Evolutionary conservation across 371 early-diverging fungal genomes (phyloP), one percentile per base, ranked within the genome.

Genomic region (Mucor velutinosus): DNA sequence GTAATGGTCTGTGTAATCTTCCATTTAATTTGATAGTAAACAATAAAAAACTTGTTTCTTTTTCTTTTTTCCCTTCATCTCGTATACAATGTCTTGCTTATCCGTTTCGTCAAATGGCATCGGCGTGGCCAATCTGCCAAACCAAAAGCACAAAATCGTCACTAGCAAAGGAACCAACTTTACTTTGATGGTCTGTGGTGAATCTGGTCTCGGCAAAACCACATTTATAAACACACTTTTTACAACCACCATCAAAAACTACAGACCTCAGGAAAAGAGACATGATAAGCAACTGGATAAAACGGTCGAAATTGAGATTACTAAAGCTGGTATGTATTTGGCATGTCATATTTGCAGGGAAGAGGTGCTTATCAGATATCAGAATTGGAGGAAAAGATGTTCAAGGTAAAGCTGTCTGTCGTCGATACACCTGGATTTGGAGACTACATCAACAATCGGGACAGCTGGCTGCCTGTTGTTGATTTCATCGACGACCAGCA

Each of bases 101-200:
- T 92, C 90, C 49, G 90, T 97, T 19, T 47, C 47, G 7, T 47
- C 47, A 19, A 47, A 47, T 17, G 41, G 41, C 69, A 92, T 98
- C 68, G 99, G 99, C 64, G 92, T 99, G 66, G 95, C 98, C 70
- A 96, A 97, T 85, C 83, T 99, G 71, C 99, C 99, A 62, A 98
- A 99, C 87, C 98, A 99, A 83, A 83, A 90, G 66, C 97, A 98
- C 81, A 93, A 93, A 83, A 97, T 95, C 81, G 93, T 94, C 49
- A 93, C 93, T 60, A 92, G 95, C 71, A 91, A 91, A 69, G 98
- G 97, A 25, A 86, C 93, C 39, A 87, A 92, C 82, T 97, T 96
- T 80, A 97, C 97, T 51, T 72, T 99, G 68, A 95, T 98, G 94
- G 96, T 97, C 33, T 97, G 96, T 62, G 99, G 81, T 61, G 81